Evolutionary conservation across 257 asterid species (phyloP), one percentile per base, ranked within the genome.

Genomic region (Cruciata laevipes): DNA sequence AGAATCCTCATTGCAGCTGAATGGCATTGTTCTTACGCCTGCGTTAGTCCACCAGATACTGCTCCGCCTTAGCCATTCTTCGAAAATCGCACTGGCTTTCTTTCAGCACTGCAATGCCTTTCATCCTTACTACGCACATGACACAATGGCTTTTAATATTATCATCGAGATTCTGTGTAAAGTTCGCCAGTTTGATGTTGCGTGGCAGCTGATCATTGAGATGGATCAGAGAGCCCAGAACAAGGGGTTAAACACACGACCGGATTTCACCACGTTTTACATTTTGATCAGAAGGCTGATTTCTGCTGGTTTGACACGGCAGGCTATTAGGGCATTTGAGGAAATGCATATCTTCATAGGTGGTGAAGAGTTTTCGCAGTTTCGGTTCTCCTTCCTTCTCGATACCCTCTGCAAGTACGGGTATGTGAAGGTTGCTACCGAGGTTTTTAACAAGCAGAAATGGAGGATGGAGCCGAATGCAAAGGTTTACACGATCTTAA

Each of bases 341-440:
- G 98, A 92, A 70, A 81, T 89, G 79, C 81, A 83, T 33, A 79
- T 83, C 58, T 87, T 89, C 60, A 76, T 87, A 60, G 47, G 51
- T 10, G 42, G 65, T 30, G 65, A 60, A 14, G 65, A 24, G 3
- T 72, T 79, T n/a, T 79, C 78, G 32, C 73, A 73, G 11, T 66
- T 57, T 11, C 75, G 69, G 7, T 83, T 87, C 47, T 78, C 84
- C 73, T 86, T 87, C 63, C 88, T 89, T 38, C 74, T 91, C 69
- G 98, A 91, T 64, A 89, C 93, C 18, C 95, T 91, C 23, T 89
- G 98, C 71, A 91, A 91, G 84, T 87, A 87, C 56, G 95, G 98
- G n/a, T 83, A 76, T 49, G 96, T 80, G 65, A 87, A 86, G 75
- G 86, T 89, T 61, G 96, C 98, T 1, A 89, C 84, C 10, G 96